Conservation (phyloP, 345 rosid species). For the Toxicodendron radicans region DNA sequence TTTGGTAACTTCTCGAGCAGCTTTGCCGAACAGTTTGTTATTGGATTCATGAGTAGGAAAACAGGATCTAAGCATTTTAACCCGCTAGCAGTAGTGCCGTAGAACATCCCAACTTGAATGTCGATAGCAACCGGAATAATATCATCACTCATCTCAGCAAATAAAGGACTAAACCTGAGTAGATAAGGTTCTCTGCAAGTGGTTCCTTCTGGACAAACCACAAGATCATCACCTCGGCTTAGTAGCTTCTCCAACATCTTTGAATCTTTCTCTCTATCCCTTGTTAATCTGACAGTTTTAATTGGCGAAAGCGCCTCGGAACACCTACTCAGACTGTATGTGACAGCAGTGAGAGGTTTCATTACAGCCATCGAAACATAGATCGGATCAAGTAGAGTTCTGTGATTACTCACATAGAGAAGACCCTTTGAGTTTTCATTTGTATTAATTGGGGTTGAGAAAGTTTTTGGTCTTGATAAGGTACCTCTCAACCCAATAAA, state of each 20-base stretch:
- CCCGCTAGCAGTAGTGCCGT: constrained; percentile 62
- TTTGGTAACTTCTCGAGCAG: constrained; percentile 39
- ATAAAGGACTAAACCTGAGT: constrained; percentile 59
- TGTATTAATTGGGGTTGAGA: neutral
- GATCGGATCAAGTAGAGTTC: constrained; percentile 58
- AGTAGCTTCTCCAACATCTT: constrained; percentile 33
- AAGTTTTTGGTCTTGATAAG: constrained; percentile 5
- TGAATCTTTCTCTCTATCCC: constrained; percentile 44
- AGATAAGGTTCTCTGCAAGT: constrained; percentile 66
- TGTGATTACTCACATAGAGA: constrained; percentile 57
- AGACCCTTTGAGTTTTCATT: neutral
- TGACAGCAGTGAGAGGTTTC: constrained; percentile 49
- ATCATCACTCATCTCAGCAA: constrained; percentile 49
- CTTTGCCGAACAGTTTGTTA: constrained; percentile 25
- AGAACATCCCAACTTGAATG: constrained; percentile 44
- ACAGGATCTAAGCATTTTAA: constrained; percentile 47
- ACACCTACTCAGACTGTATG: constrained; percentile 49
- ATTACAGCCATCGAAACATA: constrained; percentile 21
- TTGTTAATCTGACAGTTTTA: constrained; percentile 36
- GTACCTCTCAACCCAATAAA: constrained; percentile 19
- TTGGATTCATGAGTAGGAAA: constrained; percentile 43
- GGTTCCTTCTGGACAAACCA: constrained; percentile 66
- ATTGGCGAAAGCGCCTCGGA: constrained; percentile 49
- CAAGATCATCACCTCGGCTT: constrained; percentile 37
- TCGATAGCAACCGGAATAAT: constrained; percentile 55